Conservation (phyloP, 2,329 filamentous ascomycete genomes). For the Botrytis deweyae region DNA sequence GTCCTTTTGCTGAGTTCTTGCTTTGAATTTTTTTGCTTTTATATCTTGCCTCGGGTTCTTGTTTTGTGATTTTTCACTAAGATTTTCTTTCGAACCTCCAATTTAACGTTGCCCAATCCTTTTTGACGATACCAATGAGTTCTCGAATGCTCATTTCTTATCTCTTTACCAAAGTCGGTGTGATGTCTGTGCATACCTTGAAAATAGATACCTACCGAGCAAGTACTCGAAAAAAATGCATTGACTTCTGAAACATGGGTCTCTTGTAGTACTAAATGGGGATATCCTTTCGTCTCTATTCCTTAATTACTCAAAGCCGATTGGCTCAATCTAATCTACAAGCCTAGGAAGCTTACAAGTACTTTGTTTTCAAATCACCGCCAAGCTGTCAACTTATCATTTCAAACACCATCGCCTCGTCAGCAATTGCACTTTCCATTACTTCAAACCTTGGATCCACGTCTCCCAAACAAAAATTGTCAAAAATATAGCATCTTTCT, state of each 20-base stretch:
- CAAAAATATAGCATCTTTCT: constrained; percentile 9
- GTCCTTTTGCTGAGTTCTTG: neutral
- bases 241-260: constrained; percentile 1
- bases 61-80: neutral
- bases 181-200: constrained; percentile 6
- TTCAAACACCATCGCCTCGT: constrained; percentile 17
- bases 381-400: constrained; percentile 6
- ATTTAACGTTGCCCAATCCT: neutral
- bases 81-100: neutral
- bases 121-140: neutral
- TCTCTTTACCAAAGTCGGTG: neutral
- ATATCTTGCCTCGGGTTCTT: neutral
- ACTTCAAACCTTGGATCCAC: constrained; percentile 10
- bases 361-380: neutral
- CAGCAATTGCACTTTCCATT: constrained; percentile 13
- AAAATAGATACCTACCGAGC: neutral
- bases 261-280: neutral
- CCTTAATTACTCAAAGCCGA: neutral
- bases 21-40: neutral
- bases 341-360: neutral
- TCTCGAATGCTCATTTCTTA: neutral
- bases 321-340: neutral
- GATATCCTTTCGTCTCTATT: neutral
- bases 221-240: neutral
- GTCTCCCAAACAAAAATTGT: constrained; percentile 1